Conservation (phyloP, 2,329 filamentous ascomycete species). For the Cladosporium cucumerinum region DNA sequence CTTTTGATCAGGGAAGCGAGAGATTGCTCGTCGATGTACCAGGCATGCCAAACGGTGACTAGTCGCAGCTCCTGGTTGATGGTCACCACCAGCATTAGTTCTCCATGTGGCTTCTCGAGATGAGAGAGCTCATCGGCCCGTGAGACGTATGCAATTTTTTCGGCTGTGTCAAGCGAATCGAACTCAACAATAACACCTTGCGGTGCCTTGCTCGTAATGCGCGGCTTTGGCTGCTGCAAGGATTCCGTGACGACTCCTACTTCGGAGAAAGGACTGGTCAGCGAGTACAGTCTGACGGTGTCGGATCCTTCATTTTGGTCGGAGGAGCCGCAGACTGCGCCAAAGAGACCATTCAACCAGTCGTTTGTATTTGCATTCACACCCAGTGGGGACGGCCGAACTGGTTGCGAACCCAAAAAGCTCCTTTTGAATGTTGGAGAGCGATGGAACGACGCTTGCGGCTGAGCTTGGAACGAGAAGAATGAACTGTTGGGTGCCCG, state of each 20-base stretch:
- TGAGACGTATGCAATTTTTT: constrained; percentile 83
- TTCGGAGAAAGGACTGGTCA: constrained; percentile 82
- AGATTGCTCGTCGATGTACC: constrained; percentile 68
- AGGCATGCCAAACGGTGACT: constrained; percentile 81
- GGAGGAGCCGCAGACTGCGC: constrained; percentile 23
- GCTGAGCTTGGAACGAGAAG: constrained; percentile 61
- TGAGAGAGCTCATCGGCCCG: constrained; percentile 56
- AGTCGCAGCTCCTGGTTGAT: constrained; percentile 71
- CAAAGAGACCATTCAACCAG: constrained; percentile 29
- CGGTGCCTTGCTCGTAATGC: constrained; percentile 21
- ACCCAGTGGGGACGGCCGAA: constrained; percentile 26
- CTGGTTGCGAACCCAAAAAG: constrained; percentile 24
- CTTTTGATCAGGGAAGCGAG: constrained; percentile 43
- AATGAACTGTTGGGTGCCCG: constrained; percentile 78
- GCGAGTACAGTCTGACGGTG: constrained; percentile 73
- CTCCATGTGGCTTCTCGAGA: constrained; percentile 40
- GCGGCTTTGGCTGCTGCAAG: constrained; percentile 28
- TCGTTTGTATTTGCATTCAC: constrained; percentile 19
- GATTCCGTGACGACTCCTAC: constrained; percentile 65
- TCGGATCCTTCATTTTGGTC: constrained; percentile 39
- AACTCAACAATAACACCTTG: constrained; percentile 43
- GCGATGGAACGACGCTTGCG: constrained; percentile 36
- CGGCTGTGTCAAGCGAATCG: constrained; percentile 68
- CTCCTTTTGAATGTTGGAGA: constrained; percentile 33
- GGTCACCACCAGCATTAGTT: constrained; percentile 73